Evolutionary conservation across 352 stramenopile species (phyloP).

Genomic region (Nothophytophthora sp.): DNA sequence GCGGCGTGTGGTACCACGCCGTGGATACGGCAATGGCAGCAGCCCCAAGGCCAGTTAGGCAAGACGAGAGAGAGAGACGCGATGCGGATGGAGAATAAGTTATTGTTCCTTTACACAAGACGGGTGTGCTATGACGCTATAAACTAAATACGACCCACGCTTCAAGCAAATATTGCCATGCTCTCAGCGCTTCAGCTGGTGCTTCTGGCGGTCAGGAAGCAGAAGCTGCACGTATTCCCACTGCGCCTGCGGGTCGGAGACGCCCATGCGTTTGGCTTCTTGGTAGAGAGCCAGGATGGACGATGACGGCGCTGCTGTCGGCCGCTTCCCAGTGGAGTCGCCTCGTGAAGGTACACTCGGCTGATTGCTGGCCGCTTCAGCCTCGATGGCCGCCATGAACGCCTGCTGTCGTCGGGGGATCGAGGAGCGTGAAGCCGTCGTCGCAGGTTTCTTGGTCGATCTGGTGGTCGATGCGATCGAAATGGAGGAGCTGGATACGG

Average conservation of each 20-base stretch:
- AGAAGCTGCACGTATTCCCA: constrained; percentile 43
- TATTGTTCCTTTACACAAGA: constrained; percentile 34
- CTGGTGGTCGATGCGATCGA: neutral
- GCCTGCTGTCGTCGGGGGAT: constrained; percentile 46
- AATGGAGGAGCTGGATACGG: neutral
- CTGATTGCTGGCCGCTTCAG: constrained; percentile 24
- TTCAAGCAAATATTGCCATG: constrained; percentile 8
- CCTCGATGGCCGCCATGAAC: constrained; percentile 59
- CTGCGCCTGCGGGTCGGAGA: constrained; percentile 35
- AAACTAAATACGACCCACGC: constrained; percentile 14
- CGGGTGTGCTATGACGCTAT: constrained; percentile 15
- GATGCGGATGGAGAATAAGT: constrained; percentile 18
- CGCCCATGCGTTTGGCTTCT: constrained; percentile 33
- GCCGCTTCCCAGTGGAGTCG: neutral
- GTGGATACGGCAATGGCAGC: constrained; percentile 14
- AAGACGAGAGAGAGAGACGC: neutral
- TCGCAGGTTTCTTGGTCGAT: constrained; percentile 1
- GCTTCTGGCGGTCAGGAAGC: constrained; percentile 6
- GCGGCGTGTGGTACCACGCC: constrained; percentile 39
- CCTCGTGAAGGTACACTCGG: neutral
- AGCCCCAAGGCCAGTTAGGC: constrained; percentile 26
- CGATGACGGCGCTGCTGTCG: constrained; percentile 3
- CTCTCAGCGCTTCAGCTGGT: constrained; percentile 8
- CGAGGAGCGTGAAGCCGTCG: constrained; percentile 3
- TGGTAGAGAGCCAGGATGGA: constrained; percentile 43